Conservation (phyloP, 202 grass and related monocot genomes). For the Panicum hallii region DNA sequence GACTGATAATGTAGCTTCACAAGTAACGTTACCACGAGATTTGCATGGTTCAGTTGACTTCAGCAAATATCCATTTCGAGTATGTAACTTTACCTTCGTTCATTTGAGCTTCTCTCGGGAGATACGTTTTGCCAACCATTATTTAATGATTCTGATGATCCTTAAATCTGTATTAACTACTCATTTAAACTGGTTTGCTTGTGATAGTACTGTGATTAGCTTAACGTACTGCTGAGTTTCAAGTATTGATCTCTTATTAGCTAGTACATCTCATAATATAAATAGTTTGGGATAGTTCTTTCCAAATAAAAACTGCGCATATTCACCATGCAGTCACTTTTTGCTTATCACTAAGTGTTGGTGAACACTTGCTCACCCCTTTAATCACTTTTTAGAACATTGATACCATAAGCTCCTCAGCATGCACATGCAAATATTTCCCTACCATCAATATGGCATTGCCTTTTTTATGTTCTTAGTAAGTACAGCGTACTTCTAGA, state of each 20-base stretch:
- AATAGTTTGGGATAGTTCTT: conserved; percentile 6
- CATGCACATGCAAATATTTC: conserved; percentile 25
- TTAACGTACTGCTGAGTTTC: conserved; percentile 2
- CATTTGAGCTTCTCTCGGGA: conserved; percentile 38
- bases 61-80: conserved; percentile 93
- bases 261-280: conserved; percentile 24
- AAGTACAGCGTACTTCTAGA: conserved; percentile 26
- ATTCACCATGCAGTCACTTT: conserved; percentile 30
- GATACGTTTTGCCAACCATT: conserved; percentile 35
- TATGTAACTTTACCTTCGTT: conserved; percentile 54
- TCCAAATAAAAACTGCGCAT: neutral
- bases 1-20: conserved; percentile 54
- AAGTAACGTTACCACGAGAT: conserved; percentile 84
- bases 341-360: neutral
- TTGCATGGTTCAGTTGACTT: conserved; percentile 85
- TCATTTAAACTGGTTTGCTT: neutral
- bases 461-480: conserved; percentile 10
- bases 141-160: conserved; percentile 37
- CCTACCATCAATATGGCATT: neutral
- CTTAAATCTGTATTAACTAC: conserved; percentile 34
- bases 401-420: conserved; percentile 7
- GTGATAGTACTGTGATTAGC: conserved; percentile 6
- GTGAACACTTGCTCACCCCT: neutral
- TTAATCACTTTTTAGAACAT: neutral
- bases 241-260: conserved; percentile 18